Base-by-base conservation (phyloP, 2,329 filamentous ascomycete species). In the Byssothecium circinans region DNA sequence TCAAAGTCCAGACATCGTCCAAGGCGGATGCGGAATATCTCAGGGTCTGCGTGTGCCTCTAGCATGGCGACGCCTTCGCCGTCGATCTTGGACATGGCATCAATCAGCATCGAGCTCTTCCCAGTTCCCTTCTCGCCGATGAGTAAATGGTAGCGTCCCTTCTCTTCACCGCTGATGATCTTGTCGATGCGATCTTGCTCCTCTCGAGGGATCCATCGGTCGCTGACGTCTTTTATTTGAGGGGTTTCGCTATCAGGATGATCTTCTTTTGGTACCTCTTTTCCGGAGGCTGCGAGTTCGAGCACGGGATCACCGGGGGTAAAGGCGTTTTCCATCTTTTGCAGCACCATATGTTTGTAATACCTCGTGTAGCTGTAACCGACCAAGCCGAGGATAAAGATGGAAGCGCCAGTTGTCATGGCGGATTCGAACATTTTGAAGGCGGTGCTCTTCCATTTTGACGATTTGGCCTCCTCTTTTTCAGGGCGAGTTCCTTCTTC, bases 1-100 rank as follows among this genome's bases (percentile, higher is more conserved):
- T 99, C 94, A 68, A 91, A 99, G 69, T 99, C 91, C 33, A 99
- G 78, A 2, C 91, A 90, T 68, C 96, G 96, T 20, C 94, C 94
- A 3, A 99, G 81, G 4, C 94, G 83, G 35, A 96, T 87, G 15
- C 94, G 87, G 69, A 99, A 95, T 49, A 99, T 95, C 64, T 99
- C 94, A 1, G 91, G 81, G 69, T 99, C 91, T 4, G 91, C 87
- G 71, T 99, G 94, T 1, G 92, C 91, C 72, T 99, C 94, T 63
- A 97, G 89, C 89, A 99, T 96, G 57, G 91, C 87, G 36, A 92
- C 86, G 18, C 89, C 89, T 51, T 94, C 87, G 3, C 91, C 94
- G 53, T 96, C 83, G 46, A 91, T 86, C 70, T 95, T 95, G 44
- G 86, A 85, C 92, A 99, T 99, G 8, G 90, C 89, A 67, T 97